Base-by-base conservation (phyloP, 768 basidiomycete species). In the Fibroporia radiculosa region DNA sequence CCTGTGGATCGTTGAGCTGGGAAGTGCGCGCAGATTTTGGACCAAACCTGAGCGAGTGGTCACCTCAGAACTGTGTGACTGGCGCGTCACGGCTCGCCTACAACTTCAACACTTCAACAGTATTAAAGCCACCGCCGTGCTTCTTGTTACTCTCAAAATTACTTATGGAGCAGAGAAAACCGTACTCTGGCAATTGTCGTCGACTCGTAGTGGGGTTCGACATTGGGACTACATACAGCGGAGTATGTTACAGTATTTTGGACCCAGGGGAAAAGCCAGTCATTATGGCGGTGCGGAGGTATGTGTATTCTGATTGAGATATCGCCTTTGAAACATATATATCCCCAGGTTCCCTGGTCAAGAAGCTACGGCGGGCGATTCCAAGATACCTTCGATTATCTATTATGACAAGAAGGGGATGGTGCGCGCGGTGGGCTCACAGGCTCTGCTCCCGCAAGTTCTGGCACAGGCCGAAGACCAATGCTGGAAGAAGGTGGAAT, bases 221-320 rank as follows among this genome's bases (percentile, higher is more conserved):
- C 47, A 58, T 78, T 1, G 77, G 77, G 12, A 78, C 71, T 1
- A 77, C 72, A 0, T 74, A 58, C 41, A 75, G 74, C 31, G 73
- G 74, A 4, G 61, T 75, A n/a, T 72, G 68, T 0, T 77, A 77
- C 48, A 62, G 60, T 22, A 55, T 68, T 28, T 61, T 69, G 14
- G 63, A 68, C 40, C 66, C 66, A 11, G 65, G 66, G 0, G 58
- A 65, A 26, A 47, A 61, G n/a, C 66, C 66, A 13, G 51, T 52
- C 28, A 59, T 70, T 18, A 71, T 81, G 48, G 80, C 82, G 22
- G 80, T 60, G 3, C 56, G 53, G 6, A 38, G 53, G 68, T 64
- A 20, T 29, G 56, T 27, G 4, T 19, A 36, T 12, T 14, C 56
- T 54, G n/a, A 31, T 8, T 8, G 10, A 8, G 10, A 31, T n/a